Conservation (phyloP, 768 basidiomycete species). For the Chalciporus chontae region DNA sequence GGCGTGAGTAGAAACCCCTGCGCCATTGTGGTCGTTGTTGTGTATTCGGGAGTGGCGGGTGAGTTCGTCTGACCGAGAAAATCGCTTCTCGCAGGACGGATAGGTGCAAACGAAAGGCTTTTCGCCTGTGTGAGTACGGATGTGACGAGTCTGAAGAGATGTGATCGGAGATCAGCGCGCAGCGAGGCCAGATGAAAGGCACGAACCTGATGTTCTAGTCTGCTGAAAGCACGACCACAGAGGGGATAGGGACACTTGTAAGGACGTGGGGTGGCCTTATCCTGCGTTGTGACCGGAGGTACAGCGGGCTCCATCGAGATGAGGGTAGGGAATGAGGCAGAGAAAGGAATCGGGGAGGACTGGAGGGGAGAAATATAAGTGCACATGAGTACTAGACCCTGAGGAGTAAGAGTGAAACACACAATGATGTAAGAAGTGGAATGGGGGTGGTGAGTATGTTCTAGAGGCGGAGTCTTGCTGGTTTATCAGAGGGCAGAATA, state of each 20-base stretch:
- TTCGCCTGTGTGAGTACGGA: slow-evolving; percentile 97
- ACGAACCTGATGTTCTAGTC: slow-evolving; percentile 91
- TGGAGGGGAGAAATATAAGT: slow-evolving; percentile 28
- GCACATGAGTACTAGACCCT: slow-evolving; percentile 21
- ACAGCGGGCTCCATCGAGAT: slow-evolving; percentile 23
- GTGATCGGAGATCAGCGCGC: slow-evolving; percentile 18
- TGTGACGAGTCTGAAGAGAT: slow-evolving; percentile 80
- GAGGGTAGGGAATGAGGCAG: slow-evolving; percentile 8
- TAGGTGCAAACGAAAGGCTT: slow-evolving; percentile 93
- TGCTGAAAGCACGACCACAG: slow-evolving; percentile 93
- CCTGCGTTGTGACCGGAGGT: slow-evolving; percentile 18
- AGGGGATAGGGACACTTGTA: slow-evolving; percentile 95
- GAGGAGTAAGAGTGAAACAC: slow-evolving; percentile 15
- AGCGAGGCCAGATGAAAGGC: slow-evolving; percentile 5
- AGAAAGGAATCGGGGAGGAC: slow-evolving; percentile 12
- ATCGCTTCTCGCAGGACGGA: slow-evolving; percentile 95
- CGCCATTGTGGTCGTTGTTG: slow-evolving; percentile 50
- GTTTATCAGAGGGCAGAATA: slow-evolving; percentile 21
- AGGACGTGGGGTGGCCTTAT: slow-evolving; percentile 57
- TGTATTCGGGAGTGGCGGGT: slow-evolving; percentile 96
- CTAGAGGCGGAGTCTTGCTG: slow-evolving; percentile 13
- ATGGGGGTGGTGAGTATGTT: slow-evolving; percentile 14
- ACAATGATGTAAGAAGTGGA: slow-evolving; percentile 19
- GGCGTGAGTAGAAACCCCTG: slow-evolving; percentile 17
- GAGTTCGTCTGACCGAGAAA: slow-evolving; percentile 97